Percentiles rank a stretch among this genome's conserved stretches.
phyloP scores from a whole-genome alignment of 2,329 filamentous ascomycete genomes.

The Fusarium subtropicale region DNA sequence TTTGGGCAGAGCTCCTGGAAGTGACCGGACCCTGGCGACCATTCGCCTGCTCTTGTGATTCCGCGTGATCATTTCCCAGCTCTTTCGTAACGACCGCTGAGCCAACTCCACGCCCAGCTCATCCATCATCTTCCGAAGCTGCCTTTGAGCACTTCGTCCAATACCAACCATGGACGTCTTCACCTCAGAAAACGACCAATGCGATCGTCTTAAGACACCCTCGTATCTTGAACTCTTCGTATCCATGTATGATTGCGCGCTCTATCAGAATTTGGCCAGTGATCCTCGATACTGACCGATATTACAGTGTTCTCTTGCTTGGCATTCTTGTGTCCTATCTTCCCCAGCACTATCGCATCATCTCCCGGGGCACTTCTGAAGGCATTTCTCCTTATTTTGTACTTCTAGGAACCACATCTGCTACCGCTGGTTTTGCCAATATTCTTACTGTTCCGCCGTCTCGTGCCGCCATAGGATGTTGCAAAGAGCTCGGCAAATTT shows the following conservation, averaged over 20 bases:
- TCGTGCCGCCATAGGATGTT: conserved; percentile 85
- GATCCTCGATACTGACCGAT: conserved; percentile 12
- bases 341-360: conserved; percentile 93
- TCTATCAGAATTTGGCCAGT: background rate
- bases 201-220: conserved; percentile 64
- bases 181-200: conserved; percentile 48
- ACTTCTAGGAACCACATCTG: conserved; percentile 90
- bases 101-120: conserved; percentile 15
- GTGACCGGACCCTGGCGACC: conserved; percentile 31
- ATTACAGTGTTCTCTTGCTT: conserved; percentile 75
- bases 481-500: conserved; percentile 80
- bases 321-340: conserved; percentile 94
- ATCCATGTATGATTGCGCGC: conserved; percentile 60
- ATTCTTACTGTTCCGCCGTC: conserved; percentile 90
- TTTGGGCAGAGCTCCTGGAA: conserved; percentile 28
- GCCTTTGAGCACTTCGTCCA: conserved; percentile 8
- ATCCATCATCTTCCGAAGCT: conserved; percentile 14
- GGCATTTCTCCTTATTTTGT: conserved; percentile 97
- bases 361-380: conserved; percentile 84
- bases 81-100: conserved; percentile 8
- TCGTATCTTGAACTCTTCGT: conserved; percentile 67
- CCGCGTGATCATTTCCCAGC: conserved; percentile 26
- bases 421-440: conserved; percentile 89
- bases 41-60: conserved; percentile 42
- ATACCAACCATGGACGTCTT: conserved; percentile 46